Evolutionary conservation across 2,329 filamentous ascomycete genomes (phyloP), one percentile per base, ranked within the genome.

Genomic region (Verticillium zaregamsianum): DNA sequence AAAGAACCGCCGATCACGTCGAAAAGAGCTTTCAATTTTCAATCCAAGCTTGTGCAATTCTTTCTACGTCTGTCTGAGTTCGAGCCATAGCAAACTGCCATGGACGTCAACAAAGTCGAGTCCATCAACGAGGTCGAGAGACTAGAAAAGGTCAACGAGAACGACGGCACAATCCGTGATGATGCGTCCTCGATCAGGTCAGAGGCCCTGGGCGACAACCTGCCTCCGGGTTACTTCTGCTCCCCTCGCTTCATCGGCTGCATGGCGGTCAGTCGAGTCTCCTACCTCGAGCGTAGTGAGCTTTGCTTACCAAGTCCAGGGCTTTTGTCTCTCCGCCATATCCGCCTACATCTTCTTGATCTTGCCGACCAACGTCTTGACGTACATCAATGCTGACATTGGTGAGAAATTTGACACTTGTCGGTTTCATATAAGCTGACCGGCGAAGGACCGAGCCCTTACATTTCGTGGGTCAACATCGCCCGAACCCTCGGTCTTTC

Each of bases 341-440:
- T 74, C 72, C 37, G 74, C 73, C 17, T 76, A 75, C 60, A 68
- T 76, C 59, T 76, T 76, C 61, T 59, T 76, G 28, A 69, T 77
- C 45, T 59, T 77, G n/a, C 74, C 74, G 14, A 76, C 74, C 33
- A 76, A 76, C 28, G 62, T 65, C 2, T 32, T 65, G 58, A 62
- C 60, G 3, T 70, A 72, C 55, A 75, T 75, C 63, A 74, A 75
- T 58, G 70, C 69, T 15, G 74, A 77, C 63, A 75, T 76, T 33
- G 74, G 66, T 61, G 17, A 40, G 52, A 20, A 14, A 17, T 5
- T 20, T 23, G 39, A 20, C 15, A 45, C 39, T 45, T 3, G 17
- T 8, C 9, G 3, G 17, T 20, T n/a, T 45, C 39, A 45, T 8
- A 45, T 7, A 14, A n/a, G 3, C 37, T 62, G 23, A 60, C 20